Conservation (phyloP, 1,284 basidiomycete genomes). For the Anthracocystis walkeri region DNA sequence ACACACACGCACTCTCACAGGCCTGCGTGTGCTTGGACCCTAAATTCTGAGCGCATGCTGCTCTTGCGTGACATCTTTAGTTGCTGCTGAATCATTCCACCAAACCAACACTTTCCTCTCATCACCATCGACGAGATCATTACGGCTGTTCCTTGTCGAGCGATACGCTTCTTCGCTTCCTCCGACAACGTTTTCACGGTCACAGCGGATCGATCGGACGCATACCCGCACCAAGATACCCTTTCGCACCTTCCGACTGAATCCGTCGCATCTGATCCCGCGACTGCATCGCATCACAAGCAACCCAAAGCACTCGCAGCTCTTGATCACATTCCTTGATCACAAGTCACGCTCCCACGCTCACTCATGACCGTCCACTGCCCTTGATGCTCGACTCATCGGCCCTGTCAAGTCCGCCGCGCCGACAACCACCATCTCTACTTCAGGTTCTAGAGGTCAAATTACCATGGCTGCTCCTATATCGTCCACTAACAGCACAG, state of each 20-base stretch:
- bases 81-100: neutral
- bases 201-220: conserved; percentile 9
- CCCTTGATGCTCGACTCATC: conserved; percentile 7
- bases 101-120: neutral
- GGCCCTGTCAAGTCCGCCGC: neutral
- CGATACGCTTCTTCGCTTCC: neutral
- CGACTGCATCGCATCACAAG: neutral
- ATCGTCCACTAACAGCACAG: neutral
- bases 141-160: neutral
- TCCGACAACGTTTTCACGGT: conserved; percentile 2
- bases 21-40: conserved; percentile 11
- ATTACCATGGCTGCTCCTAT: conserved; percentile 8
- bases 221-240: neutral
- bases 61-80: neutral
- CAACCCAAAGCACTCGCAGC: neutral
- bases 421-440: neutral
- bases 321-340: neutral
- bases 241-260: neutral
- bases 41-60: neutral
- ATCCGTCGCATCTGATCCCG: neutral
- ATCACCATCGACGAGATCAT: neutral
- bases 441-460: too few species aligned
- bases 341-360: neutral
- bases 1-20: neutral
- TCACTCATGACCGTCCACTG: neutral